Percentiles rank a stretch among this genome's conserved stretches.
phyloP scores from a whole-genome alignment of 2,329 filamentous ascomycete species.

The Cladosporium sphaerospermum region DNA sequence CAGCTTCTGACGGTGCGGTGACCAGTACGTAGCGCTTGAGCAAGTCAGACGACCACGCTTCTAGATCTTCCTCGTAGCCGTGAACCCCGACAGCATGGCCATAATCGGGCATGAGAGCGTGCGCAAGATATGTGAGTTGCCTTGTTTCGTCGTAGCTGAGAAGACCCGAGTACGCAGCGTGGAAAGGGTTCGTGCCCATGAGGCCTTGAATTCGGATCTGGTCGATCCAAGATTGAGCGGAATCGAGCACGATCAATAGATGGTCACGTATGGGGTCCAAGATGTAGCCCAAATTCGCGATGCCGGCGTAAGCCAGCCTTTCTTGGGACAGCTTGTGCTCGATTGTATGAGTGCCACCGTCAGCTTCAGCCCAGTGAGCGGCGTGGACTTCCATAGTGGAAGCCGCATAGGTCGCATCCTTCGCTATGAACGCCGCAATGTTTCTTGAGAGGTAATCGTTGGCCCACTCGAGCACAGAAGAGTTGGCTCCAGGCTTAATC shows the following conservation, averaged over 20 bases:
- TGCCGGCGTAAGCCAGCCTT: neutral
- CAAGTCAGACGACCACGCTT: neutral
- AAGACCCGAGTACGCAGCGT: too few relatives aligned
- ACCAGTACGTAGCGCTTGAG: neutral
- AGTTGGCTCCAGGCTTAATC: neutral
- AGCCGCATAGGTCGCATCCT: too few relatives aligned
- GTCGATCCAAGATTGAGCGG: neutral
- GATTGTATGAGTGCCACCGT: neutral
- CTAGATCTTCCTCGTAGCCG: neutral
- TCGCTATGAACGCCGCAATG: neutral
- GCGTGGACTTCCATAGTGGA: neutral
- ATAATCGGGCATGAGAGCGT: neutral
- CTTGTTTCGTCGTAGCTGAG: neutral
- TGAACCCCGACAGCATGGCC: neutral
- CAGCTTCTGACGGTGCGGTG: neutral
- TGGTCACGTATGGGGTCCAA: neutral
- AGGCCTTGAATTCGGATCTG: neutral
- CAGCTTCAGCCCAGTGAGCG: neutral
- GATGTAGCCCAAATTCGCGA: neutral
- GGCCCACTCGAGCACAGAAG: neutral
- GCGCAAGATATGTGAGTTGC: neutral
- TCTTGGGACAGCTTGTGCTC: slow-evolving; percentile 1
- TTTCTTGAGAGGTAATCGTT: neutral
- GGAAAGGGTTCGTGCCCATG: neutral
- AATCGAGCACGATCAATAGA: neutral